Conservation (phyloP, 2,329 filamentous ascomycete species). For the Alternaria ventricosa region DNA sequence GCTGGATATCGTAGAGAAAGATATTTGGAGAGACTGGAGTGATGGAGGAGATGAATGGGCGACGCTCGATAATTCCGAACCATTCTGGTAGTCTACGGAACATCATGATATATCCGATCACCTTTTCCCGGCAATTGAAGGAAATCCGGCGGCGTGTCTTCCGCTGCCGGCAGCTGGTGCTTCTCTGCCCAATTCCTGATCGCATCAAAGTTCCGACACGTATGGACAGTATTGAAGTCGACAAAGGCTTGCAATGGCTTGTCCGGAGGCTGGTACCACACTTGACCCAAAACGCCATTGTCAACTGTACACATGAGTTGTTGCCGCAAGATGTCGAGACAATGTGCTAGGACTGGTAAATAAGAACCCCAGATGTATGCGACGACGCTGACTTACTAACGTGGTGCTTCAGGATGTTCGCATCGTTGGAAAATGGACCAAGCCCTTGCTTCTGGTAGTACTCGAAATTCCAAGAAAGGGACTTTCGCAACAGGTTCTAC, state of each 20-base stretch:
- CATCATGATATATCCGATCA: constrained; percentile 34
- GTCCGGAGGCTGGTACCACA: constrained; percentile 62
- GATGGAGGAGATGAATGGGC: constrained; percentile 16
- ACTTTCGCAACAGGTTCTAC: constrained; percentile 65
- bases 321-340: constrained; percentile 67
- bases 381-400: constrained; percentile 58
- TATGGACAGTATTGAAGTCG: constrained; percentile 67
- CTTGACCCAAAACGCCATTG: constrained; percentile 65
- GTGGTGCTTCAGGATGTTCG: constrained; percentile 62
- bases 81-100: constrained; percentile 10
- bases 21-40: constrained; percentile 19
- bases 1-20: constrained; percentile 14
- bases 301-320: constrained; percentile 69
- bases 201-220: constrained; percentile 64
- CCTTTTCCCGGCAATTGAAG: constrained; percentile 48
- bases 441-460: constrained; percentile 61
- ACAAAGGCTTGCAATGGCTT: constrained; percentile 61
- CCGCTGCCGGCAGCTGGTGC: constrained; percentile 55
- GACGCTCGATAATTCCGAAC: constrained; percentile 10
- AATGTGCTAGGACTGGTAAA: constrained; percentile 53
- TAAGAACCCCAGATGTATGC: background rate
- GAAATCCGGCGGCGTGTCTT: constrained; percentile 45
- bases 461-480: constrained; percentile 65
- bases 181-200: constrained; percentile 62
- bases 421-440: constrained; percentile 63